Percentiles rank a stretch among this genome's conserved stretches.
Evolutionary conservation across 805 yeast species (phyloP).

Genomic region (Metschnikowia anglica): DNA sequence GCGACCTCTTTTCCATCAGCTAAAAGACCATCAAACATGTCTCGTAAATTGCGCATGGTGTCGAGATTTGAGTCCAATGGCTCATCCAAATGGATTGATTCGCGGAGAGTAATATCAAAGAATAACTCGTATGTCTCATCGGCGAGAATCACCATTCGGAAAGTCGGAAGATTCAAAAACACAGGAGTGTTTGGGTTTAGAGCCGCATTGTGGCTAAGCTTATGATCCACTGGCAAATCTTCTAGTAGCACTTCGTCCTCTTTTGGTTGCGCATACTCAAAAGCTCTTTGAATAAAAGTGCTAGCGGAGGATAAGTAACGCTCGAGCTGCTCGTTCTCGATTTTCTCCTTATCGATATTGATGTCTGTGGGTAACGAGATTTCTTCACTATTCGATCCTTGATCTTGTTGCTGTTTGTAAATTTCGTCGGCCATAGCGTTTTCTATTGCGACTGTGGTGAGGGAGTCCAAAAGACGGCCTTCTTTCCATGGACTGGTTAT

Average conservation of each 20-base stretch:
- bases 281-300: slow-evolving; percentile 79
- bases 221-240: slow-evolving; percentile 38
- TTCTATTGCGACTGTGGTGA: slow-evolving; percentile 64
- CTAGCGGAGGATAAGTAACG: slow-evolving; percentile 86
- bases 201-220: slow-evolving; percentile 69
- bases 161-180: slow-evolving; percentile 76
- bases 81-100: slow-evolving; percentile 65
- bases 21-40: slow-evolving; percentile 85
- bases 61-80: slow-evolving; percentile 48
- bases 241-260: slow-evolving; percentile 41
- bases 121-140: slow-evolving; percentile 90
- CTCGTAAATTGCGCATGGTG: slow-evolving; percentile 63
- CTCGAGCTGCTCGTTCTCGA: slow-evolving; percentile 66
- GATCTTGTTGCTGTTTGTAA: slow-evolving; percentile 39
- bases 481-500: slow-evolving; percentile 87
- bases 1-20: slow-evolving; percentile 95
- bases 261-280: slow-evolving; percentile 82
- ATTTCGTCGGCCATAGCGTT: slow-evolving; percentile 65
- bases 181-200: slow-evolving; percentile 78
- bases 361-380: slow-evolving; percentile 58
- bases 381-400: slow-evolving; percentile 25
- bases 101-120: slow-evolving; percentile 65
- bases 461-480: slow-evolving; percentile 59
- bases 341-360: slow-evolving; percentile 59
- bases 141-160: slow-evolving; percentile 90